Percentiles rank a stretch among this genome's conserved stretches.
These are phyloP conservation scores for Saussurea involucrata DNA, from an alignment of 129 eudicot species.

Conservation along the genomic window DNA sequence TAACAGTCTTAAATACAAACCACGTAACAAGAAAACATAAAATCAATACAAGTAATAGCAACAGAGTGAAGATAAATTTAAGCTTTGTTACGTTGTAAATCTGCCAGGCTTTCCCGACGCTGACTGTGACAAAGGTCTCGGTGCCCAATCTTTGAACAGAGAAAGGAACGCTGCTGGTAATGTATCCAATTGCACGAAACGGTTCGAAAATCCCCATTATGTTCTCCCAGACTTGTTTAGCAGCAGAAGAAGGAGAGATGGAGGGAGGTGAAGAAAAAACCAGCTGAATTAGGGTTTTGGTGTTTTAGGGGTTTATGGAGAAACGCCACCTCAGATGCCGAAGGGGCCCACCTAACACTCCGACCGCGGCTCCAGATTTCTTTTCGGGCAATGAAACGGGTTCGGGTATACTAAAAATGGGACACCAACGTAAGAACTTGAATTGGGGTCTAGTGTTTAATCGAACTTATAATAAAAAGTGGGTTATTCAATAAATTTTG, in stretches of 20 bases:
- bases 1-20: neutral
- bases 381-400: neutral
- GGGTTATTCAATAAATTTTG: too few species aligned
- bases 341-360: neutral
- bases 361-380: neutral
- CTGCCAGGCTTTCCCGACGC: constrained; percentile 96
- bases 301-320: neutral
- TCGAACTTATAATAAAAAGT: too few species aligned
- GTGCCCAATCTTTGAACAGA: constrained; percentile 81
- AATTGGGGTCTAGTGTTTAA: too few species aligned
- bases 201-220: constrained; percentile 92
- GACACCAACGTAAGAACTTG: too few species aligned
- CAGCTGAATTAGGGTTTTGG: neutral
- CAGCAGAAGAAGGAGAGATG: neutral
- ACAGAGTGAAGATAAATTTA: neutral
- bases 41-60: neutral
- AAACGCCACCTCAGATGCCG: neutral
- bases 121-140: constrained; percentile 98
- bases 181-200: constrained; percentile 91
- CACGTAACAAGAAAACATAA: neutral
- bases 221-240: neutral
- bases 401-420: neutral
- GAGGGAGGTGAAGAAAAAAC: neutral
- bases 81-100: constrained; percentile 60
- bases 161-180: constrained; percentile 75